Evolutionary conservation across 106 monocot genomes (phyloP).

Genomic region (Amphibolis antarctica): DNA sequence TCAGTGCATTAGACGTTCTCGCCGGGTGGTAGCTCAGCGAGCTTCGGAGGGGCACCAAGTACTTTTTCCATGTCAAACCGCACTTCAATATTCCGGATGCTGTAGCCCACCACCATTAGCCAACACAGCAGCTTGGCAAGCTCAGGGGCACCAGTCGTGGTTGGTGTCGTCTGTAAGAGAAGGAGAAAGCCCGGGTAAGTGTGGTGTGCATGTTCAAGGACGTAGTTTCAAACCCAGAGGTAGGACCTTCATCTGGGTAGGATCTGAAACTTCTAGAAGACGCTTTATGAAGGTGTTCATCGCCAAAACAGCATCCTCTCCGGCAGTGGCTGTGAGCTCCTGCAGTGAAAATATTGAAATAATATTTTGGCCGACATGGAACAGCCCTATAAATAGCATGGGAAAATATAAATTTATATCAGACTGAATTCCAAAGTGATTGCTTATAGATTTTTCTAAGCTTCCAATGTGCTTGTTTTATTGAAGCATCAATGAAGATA

Average conservation of each 20-base stretch:
- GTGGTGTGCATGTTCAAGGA: background rate
- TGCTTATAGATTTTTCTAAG: too few relatives aligned
- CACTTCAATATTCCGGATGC: slow-evolving; percentile 91
- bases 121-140: slow-evolving; percentile 77
- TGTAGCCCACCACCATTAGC: slow-evolving; percentile 96
- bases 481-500: too few relatives aligned
- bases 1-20: slow-evolving; percentile 29
- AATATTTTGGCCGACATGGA: too few relatives aligned
- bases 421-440: background rate
- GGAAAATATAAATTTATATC: background rate
- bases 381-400: too few relatives aligned
- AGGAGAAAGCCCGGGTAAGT: background rate
- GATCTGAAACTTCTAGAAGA: slow-evolving; percentile 77
- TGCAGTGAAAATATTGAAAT: slow-evolving; percentile 13
- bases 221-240: background rate
- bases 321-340: slow-evolving; percentile 82
- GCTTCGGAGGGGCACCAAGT: slow-evolving; percentile 63
- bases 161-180: slow-evolving; percentile 33
- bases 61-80: slow-evolving; percentile 93
- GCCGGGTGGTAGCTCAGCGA: slow-evolving; percentile 76
- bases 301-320: slow-evolving; percentile 87
- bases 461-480: too few relatives aligned
- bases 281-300: slow-evolving; percentile 93
- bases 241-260: slow-evolving; percentile 78
- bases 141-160: slow-evolving; percentile 69